phyloP scores from a whole-genome alignment of 2,329 filamentous ascomycete species.

The Xylaria sp. region DNA sequence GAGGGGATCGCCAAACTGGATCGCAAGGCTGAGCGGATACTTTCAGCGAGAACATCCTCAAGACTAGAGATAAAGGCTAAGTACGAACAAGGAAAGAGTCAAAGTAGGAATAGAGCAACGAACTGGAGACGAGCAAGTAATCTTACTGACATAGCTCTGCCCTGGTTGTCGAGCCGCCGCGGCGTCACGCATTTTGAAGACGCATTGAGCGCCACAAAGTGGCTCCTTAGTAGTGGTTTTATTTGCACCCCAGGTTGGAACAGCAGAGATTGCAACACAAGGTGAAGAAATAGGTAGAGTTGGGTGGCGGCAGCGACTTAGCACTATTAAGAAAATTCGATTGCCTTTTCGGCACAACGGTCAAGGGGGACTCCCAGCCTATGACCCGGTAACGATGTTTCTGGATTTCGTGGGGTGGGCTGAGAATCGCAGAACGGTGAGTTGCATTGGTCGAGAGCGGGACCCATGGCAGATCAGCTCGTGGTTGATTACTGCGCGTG shows the following conservation, averaged over 20 bases:
- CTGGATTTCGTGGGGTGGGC: constrained; percentile 38
- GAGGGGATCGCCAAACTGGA: background rate
- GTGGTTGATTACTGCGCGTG: constrained; percentile 40
- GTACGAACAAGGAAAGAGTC: background rate
- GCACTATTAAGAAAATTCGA: background rate
- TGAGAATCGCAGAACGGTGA: constrained; percentile 38
- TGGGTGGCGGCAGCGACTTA: background rate
- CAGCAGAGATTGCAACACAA: background rate
- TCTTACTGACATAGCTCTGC: background rate
- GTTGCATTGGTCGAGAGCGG: constrained; percentile 44
- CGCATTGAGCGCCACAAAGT: background rate
- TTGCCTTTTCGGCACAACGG: constrained; percentile 9
- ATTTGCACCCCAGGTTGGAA: background rate
- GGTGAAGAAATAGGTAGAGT: background rate
- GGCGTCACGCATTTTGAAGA: background rate
- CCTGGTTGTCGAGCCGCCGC: background rate
- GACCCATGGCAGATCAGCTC: constrained; percentile 47
- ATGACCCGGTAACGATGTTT: constrained; percentile 42
- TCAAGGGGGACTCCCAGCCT: constrained; percentile 20
- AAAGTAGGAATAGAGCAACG: background rate
- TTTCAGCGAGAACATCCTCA: constrained; percentile 5
- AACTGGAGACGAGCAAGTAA: background rate
- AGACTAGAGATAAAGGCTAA: constrained; percentile 1
- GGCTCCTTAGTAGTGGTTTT: background rate
- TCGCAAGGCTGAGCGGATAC: constrained; percentile 29